Percentiles rank a stretch among this genome's conserved stretches.
These are phyloP conservation scores for Dendryphion nanum DNA, from an alignment of 2,329 filamentous ascomycete species.

Conservation along the genomic window DNA sequence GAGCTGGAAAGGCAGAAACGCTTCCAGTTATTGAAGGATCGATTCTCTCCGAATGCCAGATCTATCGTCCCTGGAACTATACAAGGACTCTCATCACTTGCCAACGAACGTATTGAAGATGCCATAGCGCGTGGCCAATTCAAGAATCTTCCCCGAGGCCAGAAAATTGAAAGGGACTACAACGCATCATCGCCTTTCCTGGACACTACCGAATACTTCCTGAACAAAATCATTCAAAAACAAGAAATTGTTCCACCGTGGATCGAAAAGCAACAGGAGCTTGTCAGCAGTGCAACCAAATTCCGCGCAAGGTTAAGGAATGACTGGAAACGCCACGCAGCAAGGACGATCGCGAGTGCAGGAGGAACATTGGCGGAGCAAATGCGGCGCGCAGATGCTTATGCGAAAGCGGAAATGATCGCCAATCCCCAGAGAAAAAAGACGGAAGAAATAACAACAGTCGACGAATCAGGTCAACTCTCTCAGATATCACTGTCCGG, in stretches of 20 bases:
- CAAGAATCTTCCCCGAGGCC: slow-evolving; percentile 70
- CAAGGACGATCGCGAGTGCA: slow-evolving; percentile 71
- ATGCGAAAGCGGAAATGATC: slow-evolving; percentile 70
- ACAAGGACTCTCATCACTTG: slow-evolving; percentile 75
- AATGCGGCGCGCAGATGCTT: slow-evolving; percentile 67
- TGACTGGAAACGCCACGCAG: slow-evolving; percentile 83
- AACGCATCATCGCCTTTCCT: slow-evolving; percentile 85
- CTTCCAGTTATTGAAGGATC: slow-evolving; percentile 72
- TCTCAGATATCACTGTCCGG: slow-evolving; percentile 49
- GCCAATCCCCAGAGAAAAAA: slow-evolving; percentile 57
- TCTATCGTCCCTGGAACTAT: slow-evolving; percentile 75
- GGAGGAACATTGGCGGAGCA: slow-evolving; percentile 76
- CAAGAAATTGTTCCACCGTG: slow-evolving; percentile 95
- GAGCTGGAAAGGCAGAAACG: slow-evolving; percentile 72
- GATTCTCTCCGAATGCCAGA: slow-evolving; percentile 72
- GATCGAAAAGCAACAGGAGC: slow-evolving; percentile 98
- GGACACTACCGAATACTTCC: slow-evolving; percentile 94
- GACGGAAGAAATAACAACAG: slow-evolving; percentile 45
- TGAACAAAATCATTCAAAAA: slow-evolving; percentile 97
- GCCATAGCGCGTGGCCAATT: slow-evolving; percentile 92
- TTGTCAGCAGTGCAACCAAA: slow-evolving; percentile 64
- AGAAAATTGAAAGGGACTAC: slow-evolving; percentile 75
- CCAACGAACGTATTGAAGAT: slow-evolving; percentile 90
- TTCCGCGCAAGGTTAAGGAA: slow-evolving; percentile 74
- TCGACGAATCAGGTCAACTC: slow-evolving; percentile 46